Base-by-base conservation (phyloP, 1,284 basidiomycete species). In the Flammula alnicola region DNA sequence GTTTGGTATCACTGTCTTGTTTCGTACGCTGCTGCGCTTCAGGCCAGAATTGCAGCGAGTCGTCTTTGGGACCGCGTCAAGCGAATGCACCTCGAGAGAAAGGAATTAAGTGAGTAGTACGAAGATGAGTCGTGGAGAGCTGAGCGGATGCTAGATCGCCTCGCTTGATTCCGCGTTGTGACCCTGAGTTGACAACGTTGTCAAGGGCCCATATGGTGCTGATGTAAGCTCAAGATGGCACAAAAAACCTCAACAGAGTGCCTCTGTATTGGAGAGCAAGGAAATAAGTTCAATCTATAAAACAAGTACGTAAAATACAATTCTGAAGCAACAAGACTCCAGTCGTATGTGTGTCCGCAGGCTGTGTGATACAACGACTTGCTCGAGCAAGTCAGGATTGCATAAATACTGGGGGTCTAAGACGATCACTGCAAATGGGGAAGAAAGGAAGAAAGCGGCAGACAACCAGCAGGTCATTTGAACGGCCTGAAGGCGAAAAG, bases 1-100 rank as follows among this genome's bases (percentile, higher is more conserved):
- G 60, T 74, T 74, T 74, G 67, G 53, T 29, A 44, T 22, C 43
- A 50, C 37, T 32, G 45, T 57, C 57, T 63, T 62, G 60, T 67
- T 58, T 52, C 49, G 45, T 43, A 36, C 42, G 35, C 23, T 37
- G 36, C 48, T 33, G 35, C 26, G 27, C 52, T 17, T 9, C 37
- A 12, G 23, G 25, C 36, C 37, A 37, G 16, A 37, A 39, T 37
- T 36, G 27, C 30, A 45, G 53, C 40, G 49, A 39, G 30, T 39
- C 8, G 42, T 33, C 27, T 23, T 36, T n/a, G n/a, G 40, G 23
- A 45, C 40, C 51, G 52, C 49, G 40, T 51, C 47, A 39, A 51
- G 52, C 52, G 49, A 51, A n/a, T n/a, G n/a, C n/a, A n/a, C n/a
- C n/a, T 9, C 25, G 23, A 39, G 37, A 31, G 23, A 27, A 16